A percentile compares a stretch with the other conserved stretches of the same genome.
phyloP scores from a whole-genome alignment of 2,329 filamentous ascomycete genomes.

The Hymenoscyphus salicellus region DNA sequence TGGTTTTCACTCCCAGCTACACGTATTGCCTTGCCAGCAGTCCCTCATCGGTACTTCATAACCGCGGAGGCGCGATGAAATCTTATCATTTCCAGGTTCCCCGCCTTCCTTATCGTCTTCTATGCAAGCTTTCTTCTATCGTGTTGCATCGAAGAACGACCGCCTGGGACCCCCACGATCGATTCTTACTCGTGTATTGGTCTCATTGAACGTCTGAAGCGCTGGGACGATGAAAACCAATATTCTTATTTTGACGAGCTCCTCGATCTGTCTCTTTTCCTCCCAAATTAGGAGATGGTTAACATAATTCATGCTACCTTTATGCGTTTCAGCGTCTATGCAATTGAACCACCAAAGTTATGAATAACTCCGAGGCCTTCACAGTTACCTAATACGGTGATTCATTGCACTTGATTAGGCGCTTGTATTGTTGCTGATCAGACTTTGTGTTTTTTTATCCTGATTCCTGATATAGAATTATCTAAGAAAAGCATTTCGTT shows the following conservation, averaged over 20 bases:
- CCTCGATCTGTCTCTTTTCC: neutral
- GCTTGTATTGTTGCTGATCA: neutral
- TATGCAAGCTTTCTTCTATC: neutral
- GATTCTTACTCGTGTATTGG: neutral
- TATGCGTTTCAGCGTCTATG: neutral
- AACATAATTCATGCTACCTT: neutral
- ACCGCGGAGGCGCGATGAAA: neutral
- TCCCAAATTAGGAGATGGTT: neutral
- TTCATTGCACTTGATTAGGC: neutral
- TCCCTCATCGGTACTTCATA: neutral
- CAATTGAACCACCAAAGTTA: neutral
- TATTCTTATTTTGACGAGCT: constrained; percentile 1
- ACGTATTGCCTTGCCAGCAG: neutral
- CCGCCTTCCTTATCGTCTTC: constrained; percentile 1
- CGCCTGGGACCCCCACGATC: neutral
- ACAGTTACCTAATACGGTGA: neutral
- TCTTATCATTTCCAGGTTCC: neutral
- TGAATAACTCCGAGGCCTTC: neutral
- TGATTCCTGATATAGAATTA: neutral
- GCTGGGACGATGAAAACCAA: neutral
- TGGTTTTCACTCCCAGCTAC: neutral
- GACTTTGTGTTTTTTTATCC: too few relatives aligned
- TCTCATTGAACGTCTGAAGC: neutral
- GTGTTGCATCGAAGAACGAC: neutral
- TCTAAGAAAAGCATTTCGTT: neutral